Percentiles rank a stretch among this genome's conserved stretches.
These are phyloP conservation scores for Fusarium cicatricum DNA, from an alignment of 2,329 filamentous ascomycete genomes.

Conservation along the genomic window DNA sequence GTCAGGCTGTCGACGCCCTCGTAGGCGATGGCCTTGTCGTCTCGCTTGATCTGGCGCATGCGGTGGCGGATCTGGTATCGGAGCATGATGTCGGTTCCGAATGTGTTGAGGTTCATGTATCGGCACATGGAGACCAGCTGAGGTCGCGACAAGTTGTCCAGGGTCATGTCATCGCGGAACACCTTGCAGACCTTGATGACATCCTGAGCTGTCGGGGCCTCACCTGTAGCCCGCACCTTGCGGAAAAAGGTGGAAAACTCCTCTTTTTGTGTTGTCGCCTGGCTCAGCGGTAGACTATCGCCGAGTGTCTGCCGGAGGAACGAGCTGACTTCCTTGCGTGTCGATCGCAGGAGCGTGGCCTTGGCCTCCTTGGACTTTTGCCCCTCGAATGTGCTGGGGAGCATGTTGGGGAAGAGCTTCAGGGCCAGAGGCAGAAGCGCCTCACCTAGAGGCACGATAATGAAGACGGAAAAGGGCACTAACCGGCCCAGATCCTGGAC, in stretches of 20 bases:
- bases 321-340: conserved; percentile 89
- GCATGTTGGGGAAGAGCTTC: conserved; percentile 94
- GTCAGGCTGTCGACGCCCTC: conserved; percentile 94
- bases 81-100: conserved; percentile 97
- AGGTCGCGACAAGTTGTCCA: conserved; percentile 95
- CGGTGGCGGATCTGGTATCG: conserved; percentile 96
- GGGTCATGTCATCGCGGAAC: conserved; percentile 96
- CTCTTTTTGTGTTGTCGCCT: conserved; percentile 85
- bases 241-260: conserved; percentile 98
- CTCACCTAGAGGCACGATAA: conserved; percentile 97
- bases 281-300: conserved; percentile 88
- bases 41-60: conserved; percentile 99
- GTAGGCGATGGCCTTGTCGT: conserved; percentile 92
- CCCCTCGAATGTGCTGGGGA: conserved; percentile 96
- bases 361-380: conserved; percentile 92
- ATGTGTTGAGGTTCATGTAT: conserved; percentile 97
- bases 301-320: conserved; percentile 89
- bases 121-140: conserved; percentile 98
- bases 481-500: conserved; percentile 92
- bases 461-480: conserved; percentile 95
- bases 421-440: conserved; percentile 89
- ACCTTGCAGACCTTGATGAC: conserved; percentile 99
- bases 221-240: conserved; percentile 91
- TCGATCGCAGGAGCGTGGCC: conserved; percentile 79
- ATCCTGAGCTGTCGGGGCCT: conserved; percentile 86